Percentiles rank a stretch among this genome's conserved stretches.
Evolutionary conservation across 768 basidiomycete species (phyloP).

Genomic region (Mycena alexandri): DNA sequence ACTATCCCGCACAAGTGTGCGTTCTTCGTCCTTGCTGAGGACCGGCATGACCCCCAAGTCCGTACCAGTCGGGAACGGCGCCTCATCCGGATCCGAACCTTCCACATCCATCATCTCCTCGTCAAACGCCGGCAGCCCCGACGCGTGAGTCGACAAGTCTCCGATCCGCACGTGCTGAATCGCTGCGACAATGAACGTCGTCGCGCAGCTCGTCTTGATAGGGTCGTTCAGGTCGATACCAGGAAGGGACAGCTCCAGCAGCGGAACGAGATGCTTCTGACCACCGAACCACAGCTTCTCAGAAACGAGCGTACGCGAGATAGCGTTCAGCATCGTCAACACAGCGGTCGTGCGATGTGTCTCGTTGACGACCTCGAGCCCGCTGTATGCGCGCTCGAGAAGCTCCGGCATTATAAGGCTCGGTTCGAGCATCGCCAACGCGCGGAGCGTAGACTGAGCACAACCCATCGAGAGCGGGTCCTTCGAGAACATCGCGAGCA

Average conservation of each 20-base stretch:
- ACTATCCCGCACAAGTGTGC: constrained; percentile 80
- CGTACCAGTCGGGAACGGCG: constrained; percentile 65
- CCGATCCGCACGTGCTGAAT: constrained; percentile 85
- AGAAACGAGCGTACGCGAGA: constrained; percentile 80
- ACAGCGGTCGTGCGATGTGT: constrained; percentile 95
- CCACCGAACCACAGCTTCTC: constrained; percentile 87
- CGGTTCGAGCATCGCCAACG: constrained; percentile 85
- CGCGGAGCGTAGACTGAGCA: constrained; percentile 83
- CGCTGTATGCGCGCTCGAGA: constrained; percentile 90
- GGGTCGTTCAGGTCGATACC: constrained; percentile 94
- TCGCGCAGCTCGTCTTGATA: constrained; percentile 81
- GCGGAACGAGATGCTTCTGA: constrained; percentile 87
- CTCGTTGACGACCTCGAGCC: constrained; percentile 94
- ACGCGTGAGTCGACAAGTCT: constrained; percentile 75
- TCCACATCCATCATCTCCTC: constrained; percentile 70
- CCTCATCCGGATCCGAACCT: constrained; percentile 52
- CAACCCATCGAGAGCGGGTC: constrained; percentile 85
- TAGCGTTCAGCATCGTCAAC: constrained; percentile 83
- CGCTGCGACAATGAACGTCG: constrained; percentile 80
- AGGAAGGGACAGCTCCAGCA: constrained; percentile 90
- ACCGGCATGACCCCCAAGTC: constrained; percentile 55
- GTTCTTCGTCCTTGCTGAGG: constrained; percentile 74
- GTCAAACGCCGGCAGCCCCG: constrained; percentile 65
- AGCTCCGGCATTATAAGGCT: constrained; percentile 90
- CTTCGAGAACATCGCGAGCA: constrained; percentile 93